phyloP scores from a whole-genome alignment of 2,329 filamentous ascomycete genomes.

The Pseudogymnoascus sp. region DNA sequence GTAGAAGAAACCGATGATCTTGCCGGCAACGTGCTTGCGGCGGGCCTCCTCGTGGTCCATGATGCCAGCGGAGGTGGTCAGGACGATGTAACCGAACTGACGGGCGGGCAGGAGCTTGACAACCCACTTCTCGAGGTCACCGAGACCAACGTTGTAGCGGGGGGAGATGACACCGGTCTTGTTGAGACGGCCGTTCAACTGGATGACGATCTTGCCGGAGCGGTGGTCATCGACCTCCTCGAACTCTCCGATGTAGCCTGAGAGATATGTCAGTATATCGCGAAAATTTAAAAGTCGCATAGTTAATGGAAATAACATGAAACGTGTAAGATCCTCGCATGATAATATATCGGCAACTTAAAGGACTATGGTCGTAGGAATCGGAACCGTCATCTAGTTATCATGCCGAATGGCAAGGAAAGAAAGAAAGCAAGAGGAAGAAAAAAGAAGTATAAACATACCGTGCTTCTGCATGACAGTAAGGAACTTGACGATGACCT shows the following conservation, averaged over 20 bases:
- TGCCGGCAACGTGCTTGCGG: slow-evolving; percentile 97
- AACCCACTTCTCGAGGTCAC: slow-evolving; percentile 99
- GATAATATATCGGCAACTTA: slow-evolving; percentile 98
- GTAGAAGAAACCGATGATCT: slow-evolving; percentile 99
- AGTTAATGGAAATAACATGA: slow-evolving; percentile 66
- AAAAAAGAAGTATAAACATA: slow-evolving; percentile 46
- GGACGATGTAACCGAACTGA: slow-evolving; percentile 99
- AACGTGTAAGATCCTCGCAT: slow-evolving; percentile 96
- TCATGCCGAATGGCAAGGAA: slow-evolving; percentile 70
- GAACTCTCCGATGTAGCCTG: slow-evolving; percentile 99
- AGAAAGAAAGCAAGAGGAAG: slow-evolving; percentile 9
- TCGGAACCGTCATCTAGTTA: slow-evolving; percentile 98
- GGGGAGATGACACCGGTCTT: slow-evolving; percentile 99
- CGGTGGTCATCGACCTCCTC: slow-evolving; percentile 99
- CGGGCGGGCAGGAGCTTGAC: slow-evolving; percentile 97
- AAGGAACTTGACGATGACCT: slow-evolving; percentile 99
- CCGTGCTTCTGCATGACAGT: slow-evolving; percentile 99
- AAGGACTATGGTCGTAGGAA: slow-evolving; percentile 91
- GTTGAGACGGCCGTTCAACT: slow-evolving; percentile 98
- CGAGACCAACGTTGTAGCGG: slow-evolving; percentile 97
- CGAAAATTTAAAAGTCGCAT: slow-evolving; percentile 87
- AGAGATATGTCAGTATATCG: slow-evolving; percentile 62
- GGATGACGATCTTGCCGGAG: slow-evolving; percentile 98
- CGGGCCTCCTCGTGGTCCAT: slow-evolving; percentile 99
- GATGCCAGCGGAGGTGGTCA: slow-evolving; percentile 98